Evolutionary conservation across 768 basidiomycete species (phyloP).

Genomic region (Phaffia tasmanica): DNA sequence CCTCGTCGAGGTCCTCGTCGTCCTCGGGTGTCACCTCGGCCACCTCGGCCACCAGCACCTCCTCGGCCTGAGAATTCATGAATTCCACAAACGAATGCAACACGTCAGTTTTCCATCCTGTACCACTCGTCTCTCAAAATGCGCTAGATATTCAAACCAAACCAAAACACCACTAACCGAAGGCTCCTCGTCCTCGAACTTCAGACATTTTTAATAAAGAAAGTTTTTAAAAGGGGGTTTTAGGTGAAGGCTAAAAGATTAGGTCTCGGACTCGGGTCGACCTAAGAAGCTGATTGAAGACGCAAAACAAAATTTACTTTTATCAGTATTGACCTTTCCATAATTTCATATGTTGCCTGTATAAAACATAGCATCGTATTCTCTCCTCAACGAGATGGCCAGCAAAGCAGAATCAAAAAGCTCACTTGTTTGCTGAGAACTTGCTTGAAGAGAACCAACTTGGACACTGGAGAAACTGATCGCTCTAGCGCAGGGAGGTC

Average conservation of each 20-base stretch:
- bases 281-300: conserved; percentile 6
- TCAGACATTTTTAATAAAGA: conserved; percentile 35
- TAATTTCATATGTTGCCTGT: neutral
- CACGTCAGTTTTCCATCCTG: conserved; percentile 9
- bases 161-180: conserved; percentile 58
- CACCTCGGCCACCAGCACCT: conserved; percentile 29
- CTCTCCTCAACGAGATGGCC: neutral
- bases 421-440: conserved; percentile 6
- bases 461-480: neutral
- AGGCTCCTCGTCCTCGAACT: conserved; percentile 39
- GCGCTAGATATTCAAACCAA: conserved; percentile 46
- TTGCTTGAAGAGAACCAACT: conserved; percentile 1
- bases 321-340: conserved; percentile 5
- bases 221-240: conserved; percentile 9
- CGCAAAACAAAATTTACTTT: neutral
- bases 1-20: conserved; percentile 80
- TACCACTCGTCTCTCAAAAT: conserved; percentile 54
- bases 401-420: neutral
- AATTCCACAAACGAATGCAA: no score
- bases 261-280: conserved; percentile 26
- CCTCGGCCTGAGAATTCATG: conserved; percentile 9
- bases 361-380: no score
- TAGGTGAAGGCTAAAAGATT: conserved; percentile 9
- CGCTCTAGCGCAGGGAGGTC: conserved; percentile 1
- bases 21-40: conserved; percentile 45